Percentiles rank a stretch among this genome's conserved stretches.
These are phyloP conservation scores for Diaporthe citriasiana DNA, from an alignment of 2,329 filamentous ascomycete species.

Conservation along the genomic window DNA sequence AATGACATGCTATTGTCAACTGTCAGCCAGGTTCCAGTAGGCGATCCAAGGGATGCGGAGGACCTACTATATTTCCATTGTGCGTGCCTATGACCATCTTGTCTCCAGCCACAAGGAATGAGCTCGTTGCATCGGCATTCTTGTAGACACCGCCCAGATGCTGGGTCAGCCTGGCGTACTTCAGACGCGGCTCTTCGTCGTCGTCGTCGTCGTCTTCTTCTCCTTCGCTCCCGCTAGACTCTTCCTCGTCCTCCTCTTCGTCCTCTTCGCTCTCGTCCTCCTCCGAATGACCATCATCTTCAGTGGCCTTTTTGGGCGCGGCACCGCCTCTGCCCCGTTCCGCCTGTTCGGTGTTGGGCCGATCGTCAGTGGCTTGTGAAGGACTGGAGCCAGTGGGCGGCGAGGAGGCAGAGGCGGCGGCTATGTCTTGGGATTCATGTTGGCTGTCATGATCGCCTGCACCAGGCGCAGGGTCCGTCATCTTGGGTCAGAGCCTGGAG, in stretches of 20 bases:
- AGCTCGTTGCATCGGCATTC: slow-evolving; percentile 94
- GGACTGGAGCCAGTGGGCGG: slow-evolving; percentile 3
- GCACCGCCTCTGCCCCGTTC: not conserved
- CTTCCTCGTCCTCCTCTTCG: slow-evolving; percentile 62
- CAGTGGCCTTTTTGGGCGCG: not conserved
- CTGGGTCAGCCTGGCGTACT: slow-evolving; percentile 89
- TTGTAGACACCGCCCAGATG: slow-evolving; percentile 86
- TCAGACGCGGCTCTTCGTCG: slow-evolving; percentile 93
- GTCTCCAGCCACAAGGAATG: slow-evolving; percentile 91
- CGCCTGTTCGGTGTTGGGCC: not conserved
- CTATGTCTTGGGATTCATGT: slow-evolving; percentile 26
- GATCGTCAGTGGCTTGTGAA: not conserved
- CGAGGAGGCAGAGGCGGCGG: not conserved
- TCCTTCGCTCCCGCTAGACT: slow-evolving; percentile 67
- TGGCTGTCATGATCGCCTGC: slow-evolving; percentile 36
- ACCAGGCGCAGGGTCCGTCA: slow-evolving; percentile 42
- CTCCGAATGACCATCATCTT: slow-evolving; percentile 40
- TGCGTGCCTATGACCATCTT: slow-evolving; percentile 98
- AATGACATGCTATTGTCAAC: slow-evolving; percentile 78
- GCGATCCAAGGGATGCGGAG: not conserved
- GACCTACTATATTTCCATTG: slow-evolving; percentile 91
- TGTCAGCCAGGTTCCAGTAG: slow-evolving; percentile 47
- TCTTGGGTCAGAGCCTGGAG: slow-evolving; percentile 41
- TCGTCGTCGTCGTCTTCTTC: slow-evolving; percentile 85
- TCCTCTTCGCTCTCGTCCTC: slow-evolving; percentile 55